phyloP scores from a whole-genome alignment of 139 green algal species.

The Closterium sp. region DNA sequence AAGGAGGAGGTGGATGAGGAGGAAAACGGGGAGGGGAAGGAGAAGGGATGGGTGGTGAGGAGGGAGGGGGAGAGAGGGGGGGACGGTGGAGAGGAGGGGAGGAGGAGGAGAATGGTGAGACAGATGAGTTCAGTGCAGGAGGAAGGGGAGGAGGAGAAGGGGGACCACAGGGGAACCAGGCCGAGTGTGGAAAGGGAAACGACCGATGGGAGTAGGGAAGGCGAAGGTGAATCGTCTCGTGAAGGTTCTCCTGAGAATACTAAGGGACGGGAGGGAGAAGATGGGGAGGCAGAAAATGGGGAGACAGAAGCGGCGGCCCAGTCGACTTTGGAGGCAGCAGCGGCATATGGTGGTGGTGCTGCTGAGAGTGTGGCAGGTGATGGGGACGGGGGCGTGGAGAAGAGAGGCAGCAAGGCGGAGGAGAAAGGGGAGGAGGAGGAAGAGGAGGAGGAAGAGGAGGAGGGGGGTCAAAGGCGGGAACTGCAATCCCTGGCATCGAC shows the following conservation, averaged over 20 bases:
- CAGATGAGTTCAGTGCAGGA: not conserved
- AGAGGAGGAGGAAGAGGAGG: too few species aligned
- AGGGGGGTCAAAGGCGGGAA: not conserved
- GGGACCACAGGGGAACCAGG: not conserved
- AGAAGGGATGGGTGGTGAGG: too few species aligned
- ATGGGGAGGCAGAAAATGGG: not conserved
- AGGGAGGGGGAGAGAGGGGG: too few species aligned
- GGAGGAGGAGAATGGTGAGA: too few species aligned
- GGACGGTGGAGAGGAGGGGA: too few species aligned
- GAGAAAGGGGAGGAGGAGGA: too few species aligned
- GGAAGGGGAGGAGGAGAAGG: not conserved
- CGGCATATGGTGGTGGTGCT: not conserved
- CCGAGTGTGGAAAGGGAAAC: not conserved
- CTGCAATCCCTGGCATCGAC: not conserved
- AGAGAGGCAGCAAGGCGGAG: not conserved
- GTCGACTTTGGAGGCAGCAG: not conserved
- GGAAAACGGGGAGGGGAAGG: too few species aligned
- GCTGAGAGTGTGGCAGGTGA: not conserved
- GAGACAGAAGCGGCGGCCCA: too few species aligned
- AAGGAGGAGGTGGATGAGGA: not conserved
- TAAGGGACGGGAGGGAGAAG: not conserved
- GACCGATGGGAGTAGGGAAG: not conserved
- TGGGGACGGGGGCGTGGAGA: not conserved
- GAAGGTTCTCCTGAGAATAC: not conserved
- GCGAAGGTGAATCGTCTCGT: not conserved